Base-by-base conservation (phyloP, 1,139 yeast species). In the Blastobotrys raffinosifermentans region DNA sequence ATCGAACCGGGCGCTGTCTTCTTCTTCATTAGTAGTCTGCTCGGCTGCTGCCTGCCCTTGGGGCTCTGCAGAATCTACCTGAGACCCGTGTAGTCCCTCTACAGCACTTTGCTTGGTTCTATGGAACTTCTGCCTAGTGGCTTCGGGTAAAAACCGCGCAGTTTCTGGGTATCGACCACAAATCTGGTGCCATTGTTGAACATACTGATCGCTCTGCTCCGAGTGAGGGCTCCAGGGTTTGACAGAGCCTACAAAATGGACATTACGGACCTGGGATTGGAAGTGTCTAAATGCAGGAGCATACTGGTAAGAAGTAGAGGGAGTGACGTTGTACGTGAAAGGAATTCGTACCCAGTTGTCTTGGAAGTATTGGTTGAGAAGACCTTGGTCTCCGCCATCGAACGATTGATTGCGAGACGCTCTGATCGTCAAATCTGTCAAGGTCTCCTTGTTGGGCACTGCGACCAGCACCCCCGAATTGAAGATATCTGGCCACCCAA, bases 311-410 rank as follows among this genome's bases (percentile, higher is more conserved):
- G 81, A 79, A n/a, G 77, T 67, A 17, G 80, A 73, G 1, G 94
- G 85, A 0, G 96, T 87, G 21, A 89, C 94, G 51, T 91, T 91
- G 66, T 78, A 89, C 37, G 77, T 58, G 53, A 87, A 91, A 1
- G 96, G 91, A 33, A 91, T 61, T 36, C 76, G 71, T 23, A 68
- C 60, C 96, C 96, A 68, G 30, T 47, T 50, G n/a, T 55, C 37
- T 13, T 33, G 35, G 58, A 86, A 86, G 56, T 73, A 83, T 56
- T 84, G 86, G 59, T 91, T 91, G 49, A 91, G 66, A 32, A 91
- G 67, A 8, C 97, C 97, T 61, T 91, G 97, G 60, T 91, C 98
- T 3, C 96, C 95, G 37, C 96, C 96, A 59, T 89, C 97, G 54
- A 87, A 85, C 0, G 91, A 76, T 14, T 70, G 65, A 11, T 58